phyloP scores from a whole-genome alignment of 495 filamentous ascomycete genomes.

The Parathielavia hyrcaniae region DNA sequence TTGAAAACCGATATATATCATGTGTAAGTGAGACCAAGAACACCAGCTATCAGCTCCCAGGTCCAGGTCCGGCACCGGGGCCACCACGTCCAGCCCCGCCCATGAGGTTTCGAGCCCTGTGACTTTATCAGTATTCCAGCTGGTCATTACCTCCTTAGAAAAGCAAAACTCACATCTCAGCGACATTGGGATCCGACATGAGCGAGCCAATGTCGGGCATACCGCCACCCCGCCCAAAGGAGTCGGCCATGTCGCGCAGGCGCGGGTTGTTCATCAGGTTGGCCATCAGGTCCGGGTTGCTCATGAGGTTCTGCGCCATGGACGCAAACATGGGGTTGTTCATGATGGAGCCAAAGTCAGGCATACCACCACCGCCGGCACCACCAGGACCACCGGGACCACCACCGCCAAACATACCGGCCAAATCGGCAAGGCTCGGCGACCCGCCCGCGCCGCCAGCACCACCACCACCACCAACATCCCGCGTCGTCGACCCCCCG shows the following conservation, averaged over 20 bases:
- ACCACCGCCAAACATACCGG: conserved; percentile 58
- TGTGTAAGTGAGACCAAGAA: not conserved
- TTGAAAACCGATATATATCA: not conserved
- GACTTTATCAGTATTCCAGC: conserved; percentile 3
- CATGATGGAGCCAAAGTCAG: conserved; percentile 80
- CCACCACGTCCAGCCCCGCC: conserved; percentile 50
- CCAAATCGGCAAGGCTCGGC: conserved; percentile 46
- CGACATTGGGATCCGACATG: conserved; percentile 87
- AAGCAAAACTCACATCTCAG: conserved; percentile 73
- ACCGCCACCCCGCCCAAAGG: conserved; percentile 51
- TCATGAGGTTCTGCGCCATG: conserved; percentile 97
- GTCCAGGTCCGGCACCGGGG: conserved; percentile 17
- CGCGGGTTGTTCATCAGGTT: conserved; percentile 92
- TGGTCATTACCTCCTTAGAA: not conserved
- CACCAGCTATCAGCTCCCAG: conserved; percentile 8
- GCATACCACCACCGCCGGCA: conserved; percentile 63
- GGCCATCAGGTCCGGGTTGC: conserved; percentile 82
- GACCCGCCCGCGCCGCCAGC: conserved; percentile 45
- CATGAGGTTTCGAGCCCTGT: conserved; percentile 73
- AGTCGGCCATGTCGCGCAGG: conserved; percentile 71
- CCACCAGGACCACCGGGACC: conserved; percentile 55
- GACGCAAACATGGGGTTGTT: conserved; percentile 93
- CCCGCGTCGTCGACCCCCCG: conserved; percentile 34
- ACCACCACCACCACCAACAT: conserved; percentile 32
- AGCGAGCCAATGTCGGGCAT: conserved; percentile 77